Percentiles rank a stretch among this genome's conserved stretches.
Evolutionary conservation across 1,284 basidiomycete genomes (phyloP).

Genomic region (Ceratobasidium papillatum): DNA sequence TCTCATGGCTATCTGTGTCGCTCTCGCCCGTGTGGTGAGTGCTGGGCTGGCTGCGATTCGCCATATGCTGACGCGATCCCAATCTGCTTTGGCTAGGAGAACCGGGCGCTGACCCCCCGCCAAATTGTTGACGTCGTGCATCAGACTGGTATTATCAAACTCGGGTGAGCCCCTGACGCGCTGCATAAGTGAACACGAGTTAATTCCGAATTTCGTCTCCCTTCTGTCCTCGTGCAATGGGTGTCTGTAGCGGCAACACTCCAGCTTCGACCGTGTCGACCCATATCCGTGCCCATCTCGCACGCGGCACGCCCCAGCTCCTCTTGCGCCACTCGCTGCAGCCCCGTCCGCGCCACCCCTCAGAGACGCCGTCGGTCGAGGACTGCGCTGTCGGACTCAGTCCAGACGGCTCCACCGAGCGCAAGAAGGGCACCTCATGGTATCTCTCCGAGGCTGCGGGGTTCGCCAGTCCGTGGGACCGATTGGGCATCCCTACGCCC

Average conservation of each 20-base stretch:
- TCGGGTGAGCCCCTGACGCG: constrained; percentile 38
- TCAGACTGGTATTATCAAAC: constrained; percentile 28
- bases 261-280: constrained; percentile 35
- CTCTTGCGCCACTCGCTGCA: constrained; percentile 32
- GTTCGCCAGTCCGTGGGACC: constrained; percentile 36
- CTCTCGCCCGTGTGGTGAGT: constrained; percentile 30
- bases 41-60: neutral
- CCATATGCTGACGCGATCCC: neutral
- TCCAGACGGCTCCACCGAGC: constrained; percentile 34
- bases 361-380: constrained; percentile 22
- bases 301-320: constrained; percentile 16
- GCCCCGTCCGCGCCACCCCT: constrained; percentile 31
- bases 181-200: neutral
- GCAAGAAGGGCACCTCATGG: constrained; percentile 40
- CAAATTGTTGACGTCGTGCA: constrained; percentile 36
- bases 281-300: constrained; percentile 22
- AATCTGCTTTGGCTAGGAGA: constrained; percentile 34
- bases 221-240: neutral
- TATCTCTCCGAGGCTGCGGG: constrained; percentile 39
- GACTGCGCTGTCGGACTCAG: constrained; percentile 25
- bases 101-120: constrained; percentile 36
- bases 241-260: constrained; percentile 27
- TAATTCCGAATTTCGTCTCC: constrained; percentile 4
- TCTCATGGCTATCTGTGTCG: constrained; percentile 32
- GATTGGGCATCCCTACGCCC: constrained; percentile 41